These are phyloP conservation scores for Lipomyces sp. DNA, from an alignment of 805 yeast genomes.

Conservation along the genomic window DNA sequence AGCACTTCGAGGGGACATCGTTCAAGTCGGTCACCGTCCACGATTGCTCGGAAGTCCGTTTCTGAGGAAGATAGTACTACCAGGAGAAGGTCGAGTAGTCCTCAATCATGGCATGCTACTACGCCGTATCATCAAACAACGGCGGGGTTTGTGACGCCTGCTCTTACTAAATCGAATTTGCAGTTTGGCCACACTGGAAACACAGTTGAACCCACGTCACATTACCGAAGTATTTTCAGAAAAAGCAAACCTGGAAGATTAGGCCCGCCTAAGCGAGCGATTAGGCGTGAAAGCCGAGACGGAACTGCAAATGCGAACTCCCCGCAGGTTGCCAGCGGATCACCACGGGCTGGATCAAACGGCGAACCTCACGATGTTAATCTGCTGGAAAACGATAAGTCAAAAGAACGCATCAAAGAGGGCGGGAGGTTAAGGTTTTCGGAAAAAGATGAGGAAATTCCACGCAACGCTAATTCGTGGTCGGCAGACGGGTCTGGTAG, in stretches of 20 bases:
- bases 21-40: conserved; percentile 2
- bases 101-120: conserved; percentile 27
- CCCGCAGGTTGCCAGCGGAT: conserved; percentile 1
- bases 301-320: conserved; percentile 16
- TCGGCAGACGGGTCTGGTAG: conserved; percentile 12
- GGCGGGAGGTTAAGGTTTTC: conserved; percentile 21
- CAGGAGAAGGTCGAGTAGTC: conserved; percentile 1
- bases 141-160: conserved; percentile 27
- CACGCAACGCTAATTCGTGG: conserved; percentile 29
- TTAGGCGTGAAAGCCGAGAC: conserved; percentile 35
- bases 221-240: conserved; percentile 44
- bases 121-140: conserved; percentile 14
- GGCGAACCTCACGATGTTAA: not conserved
- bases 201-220: conserved; percentile 30
- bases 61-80: conserved; percentile 35
- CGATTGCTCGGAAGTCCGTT: conserved; percentile 15
- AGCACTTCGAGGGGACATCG: conserved; percentile 8
- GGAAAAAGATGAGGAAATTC: conserved; percentile 39
- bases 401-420: conserved; percentile 1
- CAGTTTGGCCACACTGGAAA: conserved; percentile 40
- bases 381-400: not conserved
- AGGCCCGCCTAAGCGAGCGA: conserved; percentile 49
- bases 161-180: conserved; percentile 31
- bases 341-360: conserved; percentile 3
- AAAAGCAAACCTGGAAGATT: conserved; percentile 43